phyloP scores from a whole-genome alignment of 257 asterid genomes.

The Nicotiana benthamiana region DNA sequence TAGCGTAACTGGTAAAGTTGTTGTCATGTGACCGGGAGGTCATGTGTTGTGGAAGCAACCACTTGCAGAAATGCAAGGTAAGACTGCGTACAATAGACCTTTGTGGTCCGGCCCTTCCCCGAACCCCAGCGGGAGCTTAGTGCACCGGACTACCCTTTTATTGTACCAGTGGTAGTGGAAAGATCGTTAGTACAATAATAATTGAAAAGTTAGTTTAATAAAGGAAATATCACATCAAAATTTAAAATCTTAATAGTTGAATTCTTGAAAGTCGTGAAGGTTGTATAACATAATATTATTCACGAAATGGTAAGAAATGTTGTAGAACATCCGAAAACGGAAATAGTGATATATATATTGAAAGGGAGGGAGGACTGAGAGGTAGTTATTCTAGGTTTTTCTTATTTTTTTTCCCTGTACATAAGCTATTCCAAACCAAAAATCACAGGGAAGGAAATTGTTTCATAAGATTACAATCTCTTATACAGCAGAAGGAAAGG shows the following conservation, averaged over 20 bases:
- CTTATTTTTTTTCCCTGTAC: neutral
- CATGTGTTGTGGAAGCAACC: no score
- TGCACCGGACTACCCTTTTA: no score
- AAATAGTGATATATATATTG: neutral
- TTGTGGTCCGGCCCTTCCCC: no score
- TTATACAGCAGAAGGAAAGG: neutral
- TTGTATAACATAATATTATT: neutral
- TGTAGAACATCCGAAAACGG: neutral
- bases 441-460: neutral
- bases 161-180: no score
- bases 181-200: no score
- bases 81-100: no score
- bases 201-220: neutral
- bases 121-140: no score
- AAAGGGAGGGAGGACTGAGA: neutral
- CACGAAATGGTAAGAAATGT: no score
- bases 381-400: neutral
- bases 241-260: neutral
- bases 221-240: neutral
- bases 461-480: neutral
- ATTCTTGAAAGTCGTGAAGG: neutral
- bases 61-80: no score
- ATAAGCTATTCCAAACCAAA: neutral
- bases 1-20: no score
- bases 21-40: no score